Evolutionary conservation across 1,139 yeast genomes (phyloP).

Genomic region (Yamadazyma jaroonii): DNA sequence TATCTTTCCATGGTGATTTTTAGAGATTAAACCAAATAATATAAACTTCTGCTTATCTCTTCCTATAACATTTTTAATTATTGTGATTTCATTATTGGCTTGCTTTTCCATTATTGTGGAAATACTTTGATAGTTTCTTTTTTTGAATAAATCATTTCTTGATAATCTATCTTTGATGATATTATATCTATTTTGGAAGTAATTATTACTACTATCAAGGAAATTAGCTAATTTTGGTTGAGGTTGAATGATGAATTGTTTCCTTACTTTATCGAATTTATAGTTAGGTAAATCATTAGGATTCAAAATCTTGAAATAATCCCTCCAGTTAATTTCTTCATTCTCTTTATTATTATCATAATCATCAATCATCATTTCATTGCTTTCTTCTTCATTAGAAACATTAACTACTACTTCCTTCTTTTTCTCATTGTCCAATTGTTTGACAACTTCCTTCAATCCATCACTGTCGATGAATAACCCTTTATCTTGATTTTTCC

Average conservation of each 20-base stretch:
- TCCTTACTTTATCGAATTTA: constrained; percentile 61
- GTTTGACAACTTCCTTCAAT: constrained; percentile 60
- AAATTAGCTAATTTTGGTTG: constrained; percentile 17
- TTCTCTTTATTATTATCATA: constrained; percentile 12
- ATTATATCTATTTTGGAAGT: constrained; percentile 48
- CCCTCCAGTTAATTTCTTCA: constrained; percentile 58
- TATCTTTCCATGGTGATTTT: constrained; percentile 65
- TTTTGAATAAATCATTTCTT: constrained; percentile 72
- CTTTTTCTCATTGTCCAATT: constrained; percentile 21
- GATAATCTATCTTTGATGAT: constrained; percentile 66
- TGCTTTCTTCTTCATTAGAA: constrained; percentile 10
- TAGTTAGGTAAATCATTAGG: constrained; percentile 67
- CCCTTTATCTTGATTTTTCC: constrained; percentile 91
- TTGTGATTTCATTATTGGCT: constrained; percentile 56
- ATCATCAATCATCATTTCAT: constrained; percentile 13
- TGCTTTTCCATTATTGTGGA: constrained; percentile 23
- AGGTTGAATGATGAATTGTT: constrained; percentile 51
- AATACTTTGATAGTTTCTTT: constrained; percentile 41
- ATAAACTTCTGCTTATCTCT: constrained; percentile 75
- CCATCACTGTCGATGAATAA: constrained; percentile 78
- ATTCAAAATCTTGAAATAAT: constrained; percentile 65
- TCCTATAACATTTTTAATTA: constrained; percentile 81
- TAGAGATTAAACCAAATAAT: constrained; percentile 71
- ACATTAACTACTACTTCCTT: constrained; percentile 12
- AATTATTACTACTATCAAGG: constrained; percentile 22